Evolutionary conservation across 805 yeast species (phyloP), one percentile per base, ranked within the genome.

Genomic region (Candida insectalens): DNA sequence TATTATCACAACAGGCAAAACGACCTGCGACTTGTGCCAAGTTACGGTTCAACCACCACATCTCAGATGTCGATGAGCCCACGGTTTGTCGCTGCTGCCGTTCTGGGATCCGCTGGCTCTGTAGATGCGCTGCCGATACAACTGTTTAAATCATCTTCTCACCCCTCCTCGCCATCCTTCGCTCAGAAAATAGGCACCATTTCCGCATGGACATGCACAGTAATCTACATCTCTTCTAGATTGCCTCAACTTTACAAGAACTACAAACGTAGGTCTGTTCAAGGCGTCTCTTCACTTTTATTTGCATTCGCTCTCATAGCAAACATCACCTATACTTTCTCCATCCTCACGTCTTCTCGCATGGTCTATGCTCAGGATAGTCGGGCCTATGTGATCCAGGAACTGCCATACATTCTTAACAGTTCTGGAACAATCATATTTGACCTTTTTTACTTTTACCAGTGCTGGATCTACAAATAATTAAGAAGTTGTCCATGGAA

Each of bases 211-310:
- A 45, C 67, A 2, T 84, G 95, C 41, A 83, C 94, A 0, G 45
- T 57, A 4, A 74, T 83, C 35, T 88, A 89, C 50, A 68, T 85
- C 29, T 62, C 75, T 8, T 82, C 95, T 3, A 67, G 97, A 40
- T 53, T 85, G 30, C 97, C 97, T 1, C 97, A 88, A 51, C 61
- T 88, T 33, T 60, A 69, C 50, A 85, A 82, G 53, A 88, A 88
- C 57, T 78, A 73, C 51, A 46, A 61, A 34, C 65, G 95, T 26
- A 82, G 83, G 51, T 83, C 95, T 1, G 92, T 94, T 0, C 78
- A 80, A 22, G 96, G 96, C 3, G 64, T 87, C 3, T 82, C 96
- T 1, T 84, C 94, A 16, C 55, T 82, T 29, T 62, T 87, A 17
- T 88, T 88, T 53, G 72, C 72, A 8, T 74, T 89, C 14, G 94